Evolutionary conservation across 2,329 filamentous ascomycete species (phyloP), one percentile per base, ranked within the genome.

Genomic region (Botrytis sinoallii): DNA sequence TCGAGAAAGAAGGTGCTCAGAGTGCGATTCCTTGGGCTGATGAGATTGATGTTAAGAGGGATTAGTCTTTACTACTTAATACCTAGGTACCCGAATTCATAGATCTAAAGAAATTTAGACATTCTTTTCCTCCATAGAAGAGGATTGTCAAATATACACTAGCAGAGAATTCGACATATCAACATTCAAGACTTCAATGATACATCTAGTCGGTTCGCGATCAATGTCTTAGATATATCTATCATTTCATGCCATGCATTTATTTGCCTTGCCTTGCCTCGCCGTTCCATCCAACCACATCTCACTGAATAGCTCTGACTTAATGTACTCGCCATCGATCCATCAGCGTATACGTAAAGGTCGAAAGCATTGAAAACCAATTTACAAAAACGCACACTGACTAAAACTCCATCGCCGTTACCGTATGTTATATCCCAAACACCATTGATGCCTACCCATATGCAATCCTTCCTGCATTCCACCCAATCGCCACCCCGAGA

Each of bases 11-110:
- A 35, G 91, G 91, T 0, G 91, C 91, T 7, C 89, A 91, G 83
- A 87, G 85, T 74, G 87, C 89, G 40, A 92, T 93, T 78, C 91
- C 91, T 0, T 91, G 88, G 87, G 84, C 86, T 44, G 86, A 90
- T 73, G 87, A 90, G 75, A 81, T 88, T 29, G 74, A 64, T 55
- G 14, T 55, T 16, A 55, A 16, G 52, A 55, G n/a, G 52, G 29
- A 55, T 55, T 55, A 55, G 52, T 55, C 6, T 29, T 1, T 8
- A 55, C 14, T n/a, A 55, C 2, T 6, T 29, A 16, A 14, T 29
- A 55, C 14, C 52, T 55, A 52, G 48, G 10, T 52, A 4, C 52
- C 29, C n/a, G 25, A 29, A 55, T 16, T 16, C 1, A 18, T 29
- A 55, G 4, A 3, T 29, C 52, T 29, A 18, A 6, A 55, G 12